Conservation (phyloP, 371 early-diverging fungal genomes). For the Mucor indicus region DNA sequence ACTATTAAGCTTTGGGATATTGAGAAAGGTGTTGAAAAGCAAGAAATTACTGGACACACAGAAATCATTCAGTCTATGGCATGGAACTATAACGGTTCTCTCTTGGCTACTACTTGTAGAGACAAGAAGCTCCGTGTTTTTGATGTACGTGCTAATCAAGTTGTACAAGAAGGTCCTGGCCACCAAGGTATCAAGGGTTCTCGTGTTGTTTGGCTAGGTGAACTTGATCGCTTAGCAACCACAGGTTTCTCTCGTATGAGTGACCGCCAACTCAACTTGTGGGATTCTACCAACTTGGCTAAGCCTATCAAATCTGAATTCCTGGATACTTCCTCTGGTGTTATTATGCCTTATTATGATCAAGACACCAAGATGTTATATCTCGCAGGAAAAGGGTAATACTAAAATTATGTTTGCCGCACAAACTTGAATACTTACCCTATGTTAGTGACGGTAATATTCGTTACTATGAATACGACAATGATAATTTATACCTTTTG, state of each 20-base stretch:
- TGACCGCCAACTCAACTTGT: slow-evolving; percentile 90
- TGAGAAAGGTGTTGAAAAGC: slow-evolving; percentile 81
- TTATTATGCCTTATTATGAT: slow-evolving; percentile 96
- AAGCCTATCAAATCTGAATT: slow-evolving; percentile 77
- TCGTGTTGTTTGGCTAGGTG: slow-evolving; percentile 91
- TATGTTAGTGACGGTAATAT: slow-evolving; percentile 93
- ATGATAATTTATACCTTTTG: slow-evolving; percentile 74
- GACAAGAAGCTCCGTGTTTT: slow-evolving; percentile 94
- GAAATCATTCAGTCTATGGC: slow-evolving; percentile 90
- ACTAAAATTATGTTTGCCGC: not conserved
- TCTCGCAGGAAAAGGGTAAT: slow-evolving; percentile 91
- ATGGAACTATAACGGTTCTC: slow-evolving; percentile 87
- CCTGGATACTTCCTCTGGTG: slow-evolving; percentile 92
- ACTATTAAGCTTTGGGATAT: slow-evolving; percentile 98
- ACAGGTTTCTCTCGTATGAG: slow-evolving; percentile 93
- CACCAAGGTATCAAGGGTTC: slow-evolving; percentile 97
- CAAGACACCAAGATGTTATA: slow-evolving; percentile 86
- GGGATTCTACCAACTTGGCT: slow-evolving; percentile 76
- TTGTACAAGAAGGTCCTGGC: slow-evolving; percentile 80
- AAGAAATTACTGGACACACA: slow-evolving; percentile 86
- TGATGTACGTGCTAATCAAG: slow-evolving; percentile 84
- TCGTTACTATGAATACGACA: slow-evolving; percentile 95
- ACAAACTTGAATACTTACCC: not conserved
- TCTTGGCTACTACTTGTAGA: slow-evolving; percentile 91
- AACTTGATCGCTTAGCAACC: slow-evolving; percentile 76